phyloP scores from a whole-genome alignment of 2,329 filamentous ascomycete species.

The Stachybotrys echinatus region DNA sequence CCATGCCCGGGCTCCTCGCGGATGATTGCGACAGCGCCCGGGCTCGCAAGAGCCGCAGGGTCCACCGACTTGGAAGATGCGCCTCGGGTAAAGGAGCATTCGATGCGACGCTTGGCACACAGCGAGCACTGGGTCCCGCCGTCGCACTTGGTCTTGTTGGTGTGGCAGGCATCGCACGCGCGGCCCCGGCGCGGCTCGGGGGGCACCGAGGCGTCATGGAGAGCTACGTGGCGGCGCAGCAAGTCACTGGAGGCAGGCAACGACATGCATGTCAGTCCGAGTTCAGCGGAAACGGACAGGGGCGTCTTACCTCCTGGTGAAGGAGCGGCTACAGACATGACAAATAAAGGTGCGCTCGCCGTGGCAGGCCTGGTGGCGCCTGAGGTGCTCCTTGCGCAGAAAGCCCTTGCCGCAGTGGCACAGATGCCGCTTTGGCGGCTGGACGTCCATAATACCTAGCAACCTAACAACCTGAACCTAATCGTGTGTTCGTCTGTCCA shows the following conservation, averaged over 20 bases:
- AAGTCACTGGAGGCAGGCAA: slow-evolving; percentile 24
- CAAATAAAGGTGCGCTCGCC: slow-evolving; percentile 27
- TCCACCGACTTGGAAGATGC: neutral
- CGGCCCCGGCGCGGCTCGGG: slow-evolving; percentile 27
- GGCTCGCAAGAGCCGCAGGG: neutral
- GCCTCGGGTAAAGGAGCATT: slow-evolving; percentile 28
- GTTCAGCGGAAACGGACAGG: neutral
- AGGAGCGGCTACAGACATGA: slow-evolving; percentile 29
- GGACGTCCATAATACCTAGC: neutral
- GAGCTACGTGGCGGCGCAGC: slow-evolving; percentile 28
- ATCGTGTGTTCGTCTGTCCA: neutral
- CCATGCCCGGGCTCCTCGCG: neutral
- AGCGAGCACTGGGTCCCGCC: slow-evolving; percentile 32
- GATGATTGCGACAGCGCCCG: neutral
- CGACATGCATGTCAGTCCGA: neutral
- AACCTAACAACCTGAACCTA: no score
- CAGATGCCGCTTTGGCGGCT: slow-evolving; percentile 17
- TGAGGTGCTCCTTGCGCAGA: slow-evolving; percentile 33
- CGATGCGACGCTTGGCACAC: slow-evolving; percentile 30
- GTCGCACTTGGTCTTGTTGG: slow-evolving; percentile 40
- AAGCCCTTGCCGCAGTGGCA: slow-evolving; percentile 36
- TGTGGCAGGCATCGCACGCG: slow-evolving; percentile 37
- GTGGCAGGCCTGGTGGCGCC: slow-evolving; percentile 33
- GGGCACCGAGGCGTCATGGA: slow-evolving; percentile 23
- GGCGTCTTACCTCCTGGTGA: slow-evolving; percentile 29